Conservation (phyloP, 371 early-diverging fungal genomes). For the Apophysomyces trapeziformis region DNA sequence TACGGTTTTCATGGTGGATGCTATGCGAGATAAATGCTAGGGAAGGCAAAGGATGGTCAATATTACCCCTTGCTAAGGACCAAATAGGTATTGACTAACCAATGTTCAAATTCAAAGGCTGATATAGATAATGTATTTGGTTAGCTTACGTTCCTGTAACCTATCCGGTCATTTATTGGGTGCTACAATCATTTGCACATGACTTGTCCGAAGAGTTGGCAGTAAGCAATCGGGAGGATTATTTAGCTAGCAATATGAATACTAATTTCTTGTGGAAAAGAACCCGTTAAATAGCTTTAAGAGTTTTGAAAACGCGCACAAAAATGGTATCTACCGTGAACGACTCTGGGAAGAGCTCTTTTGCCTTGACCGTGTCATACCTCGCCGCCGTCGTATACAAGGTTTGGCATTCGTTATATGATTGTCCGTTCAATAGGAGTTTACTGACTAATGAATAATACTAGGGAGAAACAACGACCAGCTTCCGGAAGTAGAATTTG, state of each 20-base stretch:
- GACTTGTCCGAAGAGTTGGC: not conserved
- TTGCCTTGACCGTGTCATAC: not conserved
- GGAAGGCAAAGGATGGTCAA: not conserved
- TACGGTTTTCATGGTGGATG: not conserved
- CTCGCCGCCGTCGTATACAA: not conserved
- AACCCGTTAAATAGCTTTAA: not conserved
- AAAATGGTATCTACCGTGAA: not conserved
- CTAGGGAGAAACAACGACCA: not conserved
- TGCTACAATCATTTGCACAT: not conserved
- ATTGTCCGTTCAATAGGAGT: not conserved
- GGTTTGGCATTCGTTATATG: not conserved
- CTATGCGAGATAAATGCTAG: not conserved
- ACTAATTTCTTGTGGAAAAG: not conserved
- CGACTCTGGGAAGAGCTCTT: not conserved
- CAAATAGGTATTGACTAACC: not conserved
- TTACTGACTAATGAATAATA: not conserved
- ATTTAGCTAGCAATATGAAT: not conserved
- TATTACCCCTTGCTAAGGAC: not conserved
- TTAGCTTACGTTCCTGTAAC: not conserved
- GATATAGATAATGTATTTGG: not conserved
- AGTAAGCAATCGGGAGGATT: not conserved
- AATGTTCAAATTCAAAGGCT: not conserved
- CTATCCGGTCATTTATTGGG: not conserved
- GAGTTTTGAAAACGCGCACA: not conserved
- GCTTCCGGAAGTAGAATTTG: slow-evolving; percentile 1